phyloP scores from a whole-genome alignment of 352 stramenopile species.

The Pythium scleroteichum region DNA sequence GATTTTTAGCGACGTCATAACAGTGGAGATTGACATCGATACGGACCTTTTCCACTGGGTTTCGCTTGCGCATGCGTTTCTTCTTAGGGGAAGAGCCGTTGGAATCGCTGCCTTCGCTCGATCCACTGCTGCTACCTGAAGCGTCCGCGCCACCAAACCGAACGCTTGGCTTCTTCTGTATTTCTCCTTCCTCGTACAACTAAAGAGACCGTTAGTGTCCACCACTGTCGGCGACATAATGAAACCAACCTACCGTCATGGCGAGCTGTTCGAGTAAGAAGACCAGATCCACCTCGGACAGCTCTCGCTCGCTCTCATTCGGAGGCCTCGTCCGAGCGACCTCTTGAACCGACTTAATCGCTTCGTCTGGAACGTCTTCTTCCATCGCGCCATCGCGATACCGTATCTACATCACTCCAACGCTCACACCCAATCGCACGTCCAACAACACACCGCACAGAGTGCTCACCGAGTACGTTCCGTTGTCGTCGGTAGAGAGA shows the following conservation, averaged over 20 bases:
- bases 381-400: slow-evolving; percentile 50
- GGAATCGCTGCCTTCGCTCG: background rate
- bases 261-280: slow-evolving; percentile 69
- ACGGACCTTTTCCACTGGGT: slow-evolving; percentile 11
- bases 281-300: slow-evolving; percentile 32
- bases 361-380: slow-evolving; percentile 48
- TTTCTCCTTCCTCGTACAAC: slow-evolving; percentile 55
- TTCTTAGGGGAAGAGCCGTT: slow-evolving; percentile 1
- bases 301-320: background rate
- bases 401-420: slow-evolving; percentile 62
- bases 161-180: slow-evolving; percentile 52
- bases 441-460: too few species aligned
- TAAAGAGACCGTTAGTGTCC: slow-evolving; percentile 16
- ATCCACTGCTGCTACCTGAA: slow-evolving; percentile 16
- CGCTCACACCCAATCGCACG: too few species aligned
- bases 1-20: background rate
- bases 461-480: slow-evolving; percentile 10
- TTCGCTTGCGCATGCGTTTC: background rate
- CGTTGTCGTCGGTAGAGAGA: slow-evolving; percentile 6
- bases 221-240: too few species aligned
- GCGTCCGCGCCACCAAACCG: background rate
- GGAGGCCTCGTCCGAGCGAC: background rate
- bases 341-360: slow-evolving; percentile 24
- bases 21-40: too few species aligned
- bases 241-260: slow-evolving; percentile 58